A percentile compares a stretch with the other conserved stretches of the same genome.
These are phyloP conservation scores for Ophiostoma triangulosporum DNA, from an alignment of 2,329 filamentous ascomycete species.

Conservation along the genomic window DNA sequence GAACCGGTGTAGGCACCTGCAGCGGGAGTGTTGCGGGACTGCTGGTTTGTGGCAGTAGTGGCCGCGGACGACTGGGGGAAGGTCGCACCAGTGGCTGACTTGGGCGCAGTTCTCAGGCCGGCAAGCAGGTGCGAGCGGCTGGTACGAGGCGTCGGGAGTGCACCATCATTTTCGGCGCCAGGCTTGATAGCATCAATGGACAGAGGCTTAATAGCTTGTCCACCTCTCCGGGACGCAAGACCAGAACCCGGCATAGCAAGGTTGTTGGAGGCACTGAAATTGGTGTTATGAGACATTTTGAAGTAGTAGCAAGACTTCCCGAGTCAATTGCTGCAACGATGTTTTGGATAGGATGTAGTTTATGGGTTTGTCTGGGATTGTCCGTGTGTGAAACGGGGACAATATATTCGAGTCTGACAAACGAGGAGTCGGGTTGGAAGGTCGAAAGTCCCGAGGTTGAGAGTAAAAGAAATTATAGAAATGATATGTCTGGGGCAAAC, in stretches of 20 bases:
- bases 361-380: background rate
- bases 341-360: background rate
- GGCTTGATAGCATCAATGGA: slow-evolving; percentile 62
- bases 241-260: slow-evolving; percentile 66
- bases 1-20: slow-evolving; percentile 32
- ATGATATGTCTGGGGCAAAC: background rate
- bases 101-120: slow-evolving; percentile 84
- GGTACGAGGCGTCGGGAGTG: slow-evolving; percentile 72
- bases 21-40: slow-evolving; percentile 28
- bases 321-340: slow-evolving; percentile 38
- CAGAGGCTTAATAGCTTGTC: slow-evolving; percentile 80
- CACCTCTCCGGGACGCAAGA: slow-evolving; percentile 73
- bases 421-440: background rate
- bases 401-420: background rate
- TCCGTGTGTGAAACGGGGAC: background rate
- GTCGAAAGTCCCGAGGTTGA: background rate
- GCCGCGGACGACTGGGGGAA: slow-evolving; percentile 36
- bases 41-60: slow-evolving; percentile 23
- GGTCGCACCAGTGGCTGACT: slow-evolving; percentile 60
- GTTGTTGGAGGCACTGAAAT: slow-evolving; percentile 56
- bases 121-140: slow-evolving; percentile 91
- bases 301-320: slow-evolving; percentile 71
- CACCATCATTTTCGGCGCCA: slow-evolving; percentile 52
- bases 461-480: background rate
- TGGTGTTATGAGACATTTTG: slow-evolving; percentile 79